Base-by-base conservation (phyloP, 768 basidiomycete species). In the Collybia mongolica region DNA sequence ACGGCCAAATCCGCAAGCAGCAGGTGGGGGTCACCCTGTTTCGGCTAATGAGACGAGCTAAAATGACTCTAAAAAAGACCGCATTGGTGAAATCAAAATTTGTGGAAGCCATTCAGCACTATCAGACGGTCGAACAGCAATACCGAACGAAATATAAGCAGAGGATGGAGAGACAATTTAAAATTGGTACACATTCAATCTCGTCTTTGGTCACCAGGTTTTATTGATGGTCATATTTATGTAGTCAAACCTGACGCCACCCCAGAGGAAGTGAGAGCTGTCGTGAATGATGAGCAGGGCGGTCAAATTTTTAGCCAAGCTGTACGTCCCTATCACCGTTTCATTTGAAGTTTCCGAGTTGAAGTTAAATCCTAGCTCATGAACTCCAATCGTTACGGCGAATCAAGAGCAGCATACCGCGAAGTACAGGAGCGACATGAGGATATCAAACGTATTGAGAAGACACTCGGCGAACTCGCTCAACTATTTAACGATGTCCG, bases 371-470 rank as follows among this genome's bases (percentile, higher is more conserved):
- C 52, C 8, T 56, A 95, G 90, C 77, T 97, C 55, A 78, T 95
- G 75, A 90, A 82, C 71, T 91, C 92, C 40, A 91, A 88, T 68
- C 88, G 91, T n/a, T 90, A 88, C 59, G 93, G 88, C 46, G 87
- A 89, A 62, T 92, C 95, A 40, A 79, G 88, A 47, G 88, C 88
- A 8, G 94, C 95, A 3, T 97, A 95, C 69, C 83, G 86, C 45
- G 96, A 99, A 65, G 96, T 98, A n/a, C 96, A 98, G 72, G 90
- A 88, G 60, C 87, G 96, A 53, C 94, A 98, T 63, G 90, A 89
- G 66, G 95, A 99, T 59, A 91, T 99, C 68, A 86, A 93, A 69
- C 88, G 88, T 61, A 98, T 99, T 60, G 96, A 98, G 68, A 81
- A 82, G 70, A 98, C 95, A 8, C 73, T 99, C 39, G 86, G 84